A percentile compares a stretch with the other conserved stretches of the same genome.
Conservation (phyloP, 139 green algal genomes). For the Coelastrella sp. region DNA sequence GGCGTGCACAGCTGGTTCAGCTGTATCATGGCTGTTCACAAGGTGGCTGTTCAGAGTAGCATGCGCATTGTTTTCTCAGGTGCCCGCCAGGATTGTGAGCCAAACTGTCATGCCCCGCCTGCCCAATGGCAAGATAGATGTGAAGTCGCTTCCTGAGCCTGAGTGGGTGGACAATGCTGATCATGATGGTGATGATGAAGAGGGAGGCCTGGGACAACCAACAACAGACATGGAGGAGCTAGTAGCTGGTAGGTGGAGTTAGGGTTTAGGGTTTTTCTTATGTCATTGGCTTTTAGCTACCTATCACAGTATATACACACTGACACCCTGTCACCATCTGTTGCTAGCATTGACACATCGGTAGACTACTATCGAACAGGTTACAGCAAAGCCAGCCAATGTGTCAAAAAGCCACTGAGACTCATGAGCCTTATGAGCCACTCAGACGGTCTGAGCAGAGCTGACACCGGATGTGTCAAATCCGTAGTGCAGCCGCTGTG, state of each 20-base stretch:
- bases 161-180: background rate
- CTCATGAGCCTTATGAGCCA: no score
- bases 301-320: background rate
- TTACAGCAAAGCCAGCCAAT: no score
- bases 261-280: no score
- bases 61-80: background rate
- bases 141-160: conserved; percentile 8
- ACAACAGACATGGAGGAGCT: background rate
- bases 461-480: no score
- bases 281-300: no score
- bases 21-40: background rate
- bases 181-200: background rate
- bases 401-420: no score
- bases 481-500: no score
- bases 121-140: conserved; percentile 49
- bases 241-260: background rate
- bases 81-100: conserved; percentile 48
- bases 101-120: conserved; percentile 43
- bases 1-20: no score
- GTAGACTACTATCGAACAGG: no score
- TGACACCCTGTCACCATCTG: background rate
- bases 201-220: background rate
- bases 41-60: background rate
- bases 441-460: no score
- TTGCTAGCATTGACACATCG: no score